Percentiles rank a stretch among this genome's conserved stretches.
Evolutionary conservation across 345 rosid species (phyloP).

Genomic region (Boechera stricta): DNA sequence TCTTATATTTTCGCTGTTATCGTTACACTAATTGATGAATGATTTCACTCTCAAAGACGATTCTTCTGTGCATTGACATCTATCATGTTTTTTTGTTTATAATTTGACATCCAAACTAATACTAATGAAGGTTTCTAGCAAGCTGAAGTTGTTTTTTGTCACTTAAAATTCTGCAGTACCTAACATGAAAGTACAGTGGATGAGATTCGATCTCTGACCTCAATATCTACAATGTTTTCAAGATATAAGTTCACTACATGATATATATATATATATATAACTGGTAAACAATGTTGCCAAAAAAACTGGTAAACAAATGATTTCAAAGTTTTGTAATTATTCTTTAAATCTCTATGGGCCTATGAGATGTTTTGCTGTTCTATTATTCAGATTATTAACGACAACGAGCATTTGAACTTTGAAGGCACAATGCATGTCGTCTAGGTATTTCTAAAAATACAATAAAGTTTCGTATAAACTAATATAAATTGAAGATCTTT

Average conservation of each 20-base stretch:
- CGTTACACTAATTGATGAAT: neutral
- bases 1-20: neutral
- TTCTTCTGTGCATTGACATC: neutral
- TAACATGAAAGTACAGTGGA: constrained; percentile 7
- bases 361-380: neutral
- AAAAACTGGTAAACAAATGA: neutral
- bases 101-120: neutral
- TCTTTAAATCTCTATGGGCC: neutral
- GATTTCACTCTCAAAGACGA: neutral
- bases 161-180: neutral
- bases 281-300: neutral
- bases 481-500: constrained; percentile 13
- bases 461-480: constrained; percentile 4
- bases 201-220: constrained; percentile 13
- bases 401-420: neutral
- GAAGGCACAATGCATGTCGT: constrained; percentile 18
- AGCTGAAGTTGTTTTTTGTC: neutral
- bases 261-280: neutral
- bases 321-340: neutral
- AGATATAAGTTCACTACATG: neutral
- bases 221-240: constrained; percentile 15
- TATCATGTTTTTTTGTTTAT: neutral
- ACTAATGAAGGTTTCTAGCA: neutral
- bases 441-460: constrained; percentile 1
- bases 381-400: constrained; percentile 11